Base-by-base conservation (phyloP, 2,329 filamentous ascomycete genomes). In the Fusarium tanahbumbuense region DNA sequence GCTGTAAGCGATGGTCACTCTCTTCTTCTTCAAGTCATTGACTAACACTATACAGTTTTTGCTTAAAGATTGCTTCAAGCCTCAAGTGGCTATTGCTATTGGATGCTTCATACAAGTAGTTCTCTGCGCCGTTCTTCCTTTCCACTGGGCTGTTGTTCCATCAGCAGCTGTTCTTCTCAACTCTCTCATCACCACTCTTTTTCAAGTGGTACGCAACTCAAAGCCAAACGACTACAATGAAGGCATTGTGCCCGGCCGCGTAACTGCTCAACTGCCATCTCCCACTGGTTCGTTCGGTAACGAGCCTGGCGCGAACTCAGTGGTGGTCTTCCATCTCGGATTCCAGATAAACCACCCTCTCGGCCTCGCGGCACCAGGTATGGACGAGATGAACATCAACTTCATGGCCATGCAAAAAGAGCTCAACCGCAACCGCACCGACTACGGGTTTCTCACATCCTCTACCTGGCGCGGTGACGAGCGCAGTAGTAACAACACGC, bases 301-400 rank as follows among this genome's bases (percentile, higher is more conserved):
- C 5, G 49, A 64, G 3, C 77, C 81, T 4, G 75, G 76, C 15
- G 57, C 73, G 4, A 66, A 75, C 4, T 61, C 76, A 20, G 37
- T 84, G 23, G 80, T 83, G 37, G 81, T 83, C 57, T 83, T 85
- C 75, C 80, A 83, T 70, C 77, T 85, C 16, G 83, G 83, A 49
- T 74, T 80, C 15, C 82, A 83, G 60, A 77, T 77, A 72, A 84
- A 84, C 77, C 83, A 84, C 53, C 86, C 86, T 0, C 78, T 87
- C 1, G 86, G 87, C 6, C 45, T 82, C 11, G 73, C 87, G 22
- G 77, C 80, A 4, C 85, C 86, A 0, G 81, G 83, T 49, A 81
- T 78, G 58, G 76, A 76, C 25, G 77, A 83, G 20, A 71, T 85
- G 1, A 78, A 74, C 46, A 67, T 72, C 0, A 77, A 77, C 66